Evolutionary conservation across 106 monocot species (phyloP), one percentile per base, ranked within the genome.

Genomic region (Xerophyta viscosa): DNA sequence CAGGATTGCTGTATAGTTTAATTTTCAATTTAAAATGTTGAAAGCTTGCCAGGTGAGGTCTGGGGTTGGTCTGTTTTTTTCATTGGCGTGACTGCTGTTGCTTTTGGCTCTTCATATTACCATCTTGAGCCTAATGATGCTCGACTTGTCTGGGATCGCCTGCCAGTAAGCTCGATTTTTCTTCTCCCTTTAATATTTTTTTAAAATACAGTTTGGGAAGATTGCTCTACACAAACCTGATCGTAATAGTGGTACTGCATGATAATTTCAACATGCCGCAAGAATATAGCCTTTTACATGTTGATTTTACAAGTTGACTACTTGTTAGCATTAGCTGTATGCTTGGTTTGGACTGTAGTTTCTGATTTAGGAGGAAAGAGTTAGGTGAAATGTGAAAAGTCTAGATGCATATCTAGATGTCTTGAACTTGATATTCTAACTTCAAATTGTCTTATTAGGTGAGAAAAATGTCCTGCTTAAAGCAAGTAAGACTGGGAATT

Each of bases 91-190:
- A 61, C 76, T 63, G 98, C 86, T 43, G 98, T 99, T 46, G 79
- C 74, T 58, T 73, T 99, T 31, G 98, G 98, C 26, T 99, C 98
- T 6, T 82, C 86, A 17, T 99, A 99, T 57, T 99, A 99, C 64
- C 98, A 99, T 75, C 77, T 85, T 26, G 28, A 66, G 21, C 98
- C 98, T 44, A 75, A 83, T 74, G 86, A 99, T 75, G 64, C 78
- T 57, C 66, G 64, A 14, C 98, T 99, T 65, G 90, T 99, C 17
- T 99, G 98, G 98, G 90, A 99, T 66, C 79, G 90, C 9, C 54
- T 99, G 48, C 98, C 90, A 36, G 98, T 90, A 62, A 74, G 78
- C 48, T 56, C 26, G 58, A 17, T 53, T 31, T 37, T 12, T 64
- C 10, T 33, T 33, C 2, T 17, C 9, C 19, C 19, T 46, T 3